Evolutionary conservation across 2,329 filamentous ascomycete genomes (phyloP), one percentile per base, ranked within the genome.

Genomic region (Lecanicillium sp.): DNA sequence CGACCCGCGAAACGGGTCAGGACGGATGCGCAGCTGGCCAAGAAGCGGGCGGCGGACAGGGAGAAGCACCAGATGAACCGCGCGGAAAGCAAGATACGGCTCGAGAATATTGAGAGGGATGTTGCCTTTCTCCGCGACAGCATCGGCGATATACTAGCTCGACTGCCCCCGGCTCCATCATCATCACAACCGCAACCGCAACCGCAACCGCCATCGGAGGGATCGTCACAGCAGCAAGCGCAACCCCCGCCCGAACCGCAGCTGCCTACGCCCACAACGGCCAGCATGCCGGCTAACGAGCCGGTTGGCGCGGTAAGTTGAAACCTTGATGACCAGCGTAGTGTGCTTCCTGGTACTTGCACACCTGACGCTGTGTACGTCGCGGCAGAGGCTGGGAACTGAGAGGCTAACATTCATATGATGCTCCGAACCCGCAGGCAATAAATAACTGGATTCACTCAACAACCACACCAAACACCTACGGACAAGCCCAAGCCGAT

Each of bases 61-160:
- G 31, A 52, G 35, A 54, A 54, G 29, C 52, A 54, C 36, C 48
- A 44, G 13, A 42, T 47, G 32, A 54, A 54, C 33, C 44, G 52
- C 0, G 48, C 48, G 18, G 49, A 54, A 37, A 50, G 47, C 39
- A 54, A 54, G 36, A 29, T 36, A 1, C 46, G 52, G 1, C 47
- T 54, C 40, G 50, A 54, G 30, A 44, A 48, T 6, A 53, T 54
- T 39, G 52, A 54, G 28, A 43, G 46, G 2, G 51, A 54, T 35
- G 46, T 54, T 18, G 37, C 47, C 1, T 40, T 46, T 32, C 50
- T 53, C 22, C 40, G 48, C 15, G 44, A 43, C 33, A 48, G 42
- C 30, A 46, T 53, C 13, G 47, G 44, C 20, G 45, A 44, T 17
- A 35, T 53, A 5, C 36, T 47, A 28, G 13, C 17, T 20, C 36